phyloP scores from a whole-genome alignment of 1,139 yeast species.

The Suhomyces coccinellae region DNA sequence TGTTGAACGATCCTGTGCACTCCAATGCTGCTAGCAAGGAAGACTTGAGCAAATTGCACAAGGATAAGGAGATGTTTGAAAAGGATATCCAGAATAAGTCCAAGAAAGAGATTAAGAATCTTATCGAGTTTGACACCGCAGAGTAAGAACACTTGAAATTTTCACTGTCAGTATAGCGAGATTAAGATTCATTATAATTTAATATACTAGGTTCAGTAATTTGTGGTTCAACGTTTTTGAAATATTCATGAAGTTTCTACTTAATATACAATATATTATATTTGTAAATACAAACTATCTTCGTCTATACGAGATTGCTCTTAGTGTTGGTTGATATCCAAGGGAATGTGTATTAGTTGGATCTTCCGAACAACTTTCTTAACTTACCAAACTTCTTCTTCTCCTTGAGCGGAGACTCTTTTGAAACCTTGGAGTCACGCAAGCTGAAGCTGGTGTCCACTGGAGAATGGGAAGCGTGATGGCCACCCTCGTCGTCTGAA shows the following conservation, averaged over 20 bases:
- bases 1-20: constrained; percentile 23
- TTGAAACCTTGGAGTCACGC: constrained; percentile 16
- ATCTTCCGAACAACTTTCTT: constrained; percentile 59
- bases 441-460: constrained; percentile 12
- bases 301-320: background rate
- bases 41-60: constrained; percentile 31
- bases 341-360: constrained; percentile 1
- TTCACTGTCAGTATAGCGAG: no score
- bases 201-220: no score
- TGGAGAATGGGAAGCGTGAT: constrained; percentile 3
- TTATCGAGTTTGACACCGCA: constrained; percentile 9
- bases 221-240: background rate
- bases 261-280: constrained; percentile 2
- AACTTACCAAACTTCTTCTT: constrained; percentile 55
- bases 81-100: background rate
- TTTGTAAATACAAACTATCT: constrained; percentile 1
- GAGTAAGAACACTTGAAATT: no score
- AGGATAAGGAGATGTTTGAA: constrained; percentile 14
- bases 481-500: constrained; percentile 23
- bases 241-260: background rate
- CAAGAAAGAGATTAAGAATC: constrained; percentile 2
- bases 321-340: background rate
- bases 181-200: no score
- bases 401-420: constrained; percentile 27
- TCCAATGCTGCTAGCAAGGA: constrained; percentile 15